phyloP scores from a whole-genome alignment of 441 rosid genomes.

The Gossypium schwendimanii region DNA sequence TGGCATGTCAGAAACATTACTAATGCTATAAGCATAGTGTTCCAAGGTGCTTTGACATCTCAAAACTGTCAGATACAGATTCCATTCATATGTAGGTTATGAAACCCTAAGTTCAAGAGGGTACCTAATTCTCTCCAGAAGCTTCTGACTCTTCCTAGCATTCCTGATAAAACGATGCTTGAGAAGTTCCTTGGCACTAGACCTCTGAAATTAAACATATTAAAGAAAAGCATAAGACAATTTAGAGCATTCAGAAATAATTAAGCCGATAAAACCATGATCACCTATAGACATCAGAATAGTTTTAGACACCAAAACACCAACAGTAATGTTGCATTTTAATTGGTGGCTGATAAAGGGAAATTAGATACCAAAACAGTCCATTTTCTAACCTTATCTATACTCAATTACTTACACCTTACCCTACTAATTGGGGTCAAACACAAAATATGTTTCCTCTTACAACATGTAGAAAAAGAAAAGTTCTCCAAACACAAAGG shows the following conservation, averaged over 20 bases:
- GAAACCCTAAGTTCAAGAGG: conserved; percentile 16
- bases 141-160: conserved; percentile 82
- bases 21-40: conserved; percentile 2
- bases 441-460: background rate
- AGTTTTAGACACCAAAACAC: background rate
- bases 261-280: conserved; percentile 9
- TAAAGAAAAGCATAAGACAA: conserved; percentile 15
- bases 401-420: background rate
- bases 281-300: background rate
- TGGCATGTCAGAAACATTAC: background rate
- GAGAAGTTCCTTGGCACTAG: conserved; percentile 92
- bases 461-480: background rate
- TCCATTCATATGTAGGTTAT: conserved; percentile 8
- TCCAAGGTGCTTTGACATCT: background rate
- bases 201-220: conserved; percentile 57
- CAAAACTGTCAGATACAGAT: background rate
- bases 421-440: background rate
- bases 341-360: background rate
- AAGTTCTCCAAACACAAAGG: background rate
- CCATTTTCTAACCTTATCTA: background rate
- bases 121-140: conserved; percentile 91
- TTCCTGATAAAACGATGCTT: conserved; percentile 78
- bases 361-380: background rate
- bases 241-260: conserved; percentile 1
- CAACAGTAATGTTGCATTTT: background rate